Evolutionary conservation across 1,284 basidiomycete species (phyloP).

Genomic region (Leccinum huronense): DNA sequence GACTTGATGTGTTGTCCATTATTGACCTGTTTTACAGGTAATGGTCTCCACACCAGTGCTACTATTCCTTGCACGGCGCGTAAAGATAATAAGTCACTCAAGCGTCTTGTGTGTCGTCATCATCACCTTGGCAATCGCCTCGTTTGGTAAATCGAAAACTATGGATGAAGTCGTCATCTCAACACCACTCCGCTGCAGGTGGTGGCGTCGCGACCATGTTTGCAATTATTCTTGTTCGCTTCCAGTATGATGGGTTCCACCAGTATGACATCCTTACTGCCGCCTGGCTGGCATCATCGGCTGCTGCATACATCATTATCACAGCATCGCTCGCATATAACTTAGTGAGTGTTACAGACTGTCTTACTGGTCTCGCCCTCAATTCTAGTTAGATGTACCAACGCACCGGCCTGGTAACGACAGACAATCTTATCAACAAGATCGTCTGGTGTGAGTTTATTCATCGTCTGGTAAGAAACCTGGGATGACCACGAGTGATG

Average conservation of each 20-base stretch:
- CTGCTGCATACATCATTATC: conserved; percentile 47
- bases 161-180: neutral
- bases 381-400: conserved; percentile 5
- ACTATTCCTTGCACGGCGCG: conserved; percentile 53
- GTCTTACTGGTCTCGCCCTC: neutral
- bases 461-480: neutral
- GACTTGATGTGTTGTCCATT: neutral
- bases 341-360: conserved; percentile 36
- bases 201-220: conserved; percentile 48
- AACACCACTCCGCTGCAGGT: conserved; percentile 25
- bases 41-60: conserved; percentile 51
- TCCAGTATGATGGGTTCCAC: conserved; percentile 8
- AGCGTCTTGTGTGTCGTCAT: conserved; percentile 40
- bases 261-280: conserved; percentile 39
- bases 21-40: conserved; percentile 35
- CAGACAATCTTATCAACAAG: conserved; percentile 21
- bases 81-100: conserved; percentile 43
- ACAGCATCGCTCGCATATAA: conserved; percentile 44
- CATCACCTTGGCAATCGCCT: conserved; percentile 38
- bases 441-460: conserved; percentile 21
- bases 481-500: neutral
- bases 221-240: conserved; percentile 19
- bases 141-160: conserved; percentile 37
- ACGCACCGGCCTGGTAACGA: conserved; percentile 19
- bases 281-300: conserved; percentile 48